These are phyloP conservation scores for Coemansia sp. DNA, from an alignment of 192 early-diverging fungal species.

Conservation along the genomic window DNA sequence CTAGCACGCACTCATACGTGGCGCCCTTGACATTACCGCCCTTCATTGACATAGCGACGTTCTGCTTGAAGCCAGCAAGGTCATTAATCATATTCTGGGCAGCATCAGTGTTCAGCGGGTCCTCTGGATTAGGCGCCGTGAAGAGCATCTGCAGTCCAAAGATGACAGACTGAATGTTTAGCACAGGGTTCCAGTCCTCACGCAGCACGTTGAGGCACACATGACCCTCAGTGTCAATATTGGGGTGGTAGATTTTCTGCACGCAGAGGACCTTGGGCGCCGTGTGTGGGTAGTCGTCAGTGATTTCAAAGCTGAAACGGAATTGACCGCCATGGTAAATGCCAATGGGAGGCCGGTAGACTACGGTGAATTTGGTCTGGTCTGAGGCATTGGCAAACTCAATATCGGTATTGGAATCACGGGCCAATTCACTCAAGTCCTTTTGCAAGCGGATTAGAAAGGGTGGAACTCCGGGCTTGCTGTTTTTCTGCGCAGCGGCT, in stretches of 20 bases:
- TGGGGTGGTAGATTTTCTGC: conserved; percentile 96
- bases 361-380: conserved; percentile 79
- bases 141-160: conserved; percentile 93
- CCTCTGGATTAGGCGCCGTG: conserved; percentile 92
- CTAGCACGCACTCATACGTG: conserved; percentile 68
- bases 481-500: conserved; percentile 65
- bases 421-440: conserved; percentile 78
- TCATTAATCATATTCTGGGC: conserved; percentile 78
- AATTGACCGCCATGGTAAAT: conserved; percentile 87
- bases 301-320: conserved; percentile 79
- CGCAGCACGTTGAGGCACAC: conserved; percentile 96
- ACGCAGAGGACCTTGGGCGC: conserved; percentile 89
- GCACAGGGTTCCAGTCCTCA: conserved; percentile 99
- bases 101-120: conserved; percentile 98
- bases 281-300: conserved; percentile 91
- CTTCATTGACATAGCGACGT: conserved; percentile 75
- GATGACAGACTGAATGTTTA: conserved; percentile 86
- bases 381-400: conserved; percentile 76
- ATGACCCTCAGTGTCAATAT: conserved; percentile 95
- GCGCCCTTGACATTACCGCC: conserved; percentile 73
- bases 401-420: conserved; percentile 77
- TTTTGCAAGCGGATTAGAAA: conserved; percentile 93
- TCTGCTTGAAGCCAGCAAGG: conserved; percentile 68
- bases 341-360: conserved; percentile 82
- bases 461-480: conserved; percentile 79